Evolutionary conservation across 306 rosid species (phyloP).

Genomic region (Cicer arietinum): DNA sequence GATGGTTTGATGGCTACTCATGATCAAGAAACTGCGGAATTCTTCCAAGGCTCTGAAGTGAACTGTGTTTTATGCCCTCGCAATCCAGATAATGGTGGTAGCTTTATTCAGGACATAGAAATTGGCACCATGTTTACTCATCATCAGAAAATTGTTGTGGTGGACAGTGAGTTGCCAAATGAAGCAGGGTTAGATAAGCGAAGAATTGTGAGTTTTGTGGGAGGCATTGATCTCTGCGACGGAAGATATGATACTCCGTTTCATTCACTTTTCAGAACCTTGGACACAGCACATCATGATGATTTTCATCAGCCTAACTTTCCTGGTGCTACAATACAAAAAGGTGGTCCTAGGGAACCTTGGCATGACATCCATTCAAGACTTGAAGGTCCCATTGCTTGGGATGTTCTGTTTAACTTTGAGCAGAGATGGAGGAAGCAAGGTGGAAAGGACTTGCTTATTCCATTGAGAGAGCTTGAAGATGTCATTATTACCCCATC

Average conservation of each 20-base stretch:
- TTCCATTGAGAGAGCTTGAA: slow-evolving; percentile 57
- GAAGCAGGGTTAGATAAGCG: slow-evolving; percentile 43
- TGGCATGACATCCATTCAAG: slow-evolving; percentile 76
- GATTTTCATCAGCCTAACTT: slow-evolving; percentile 78
- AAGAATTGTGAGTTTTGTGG: slow-evolving; percentile 69
- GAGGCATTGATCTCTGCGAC: slow-evolving; percentile 76
- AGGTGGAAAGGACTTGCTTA: slow-evolving; percentile 66
- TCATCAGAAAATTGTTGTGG: slow-evolving; percentile 75
- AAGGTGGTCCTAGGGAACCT: slow-evolving; percentile 77
- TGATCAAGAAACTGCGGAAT: slow-evolving; percentile 62
- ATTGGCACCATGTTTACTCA: slow-evolving; percentile 71
- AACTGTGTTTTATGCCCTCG: slow-evolving; percentile 73
- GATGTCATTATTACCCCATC: slow-evolving; percentile 65
- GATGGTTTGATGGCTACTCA: slow-evolving; percentile 79
- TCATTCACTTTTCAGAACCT: slow-evolving; percentile 70
- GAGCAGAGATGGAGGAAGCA: slow-evolving; percentile 81
- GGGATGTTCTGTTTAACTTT: slow-evolving; percentile 73
- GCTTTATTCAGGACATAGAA: slow-evolving; percentile 57
- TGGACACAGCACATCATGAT: slow-evolving; percentile 65
- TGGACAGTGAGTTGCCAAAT: slow-evolving; percentile 60
- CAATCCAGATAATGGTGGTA: slow-evolving; percentile 70
- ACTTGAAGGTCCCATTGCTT: slow-evolving; percentile 76
- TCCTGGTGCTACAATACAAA: slow-evolving; percentile 51
- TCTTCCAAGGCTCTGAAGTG: slow-evolving; percentile 56
- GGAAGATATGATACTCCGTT: slow-evolving; percentile 74